These are phyloP conservation scores for Globisporangium abappressorium DNA, from an alignment of 352 stramenopile genomes.

Conservation along the genomic window DNA sequence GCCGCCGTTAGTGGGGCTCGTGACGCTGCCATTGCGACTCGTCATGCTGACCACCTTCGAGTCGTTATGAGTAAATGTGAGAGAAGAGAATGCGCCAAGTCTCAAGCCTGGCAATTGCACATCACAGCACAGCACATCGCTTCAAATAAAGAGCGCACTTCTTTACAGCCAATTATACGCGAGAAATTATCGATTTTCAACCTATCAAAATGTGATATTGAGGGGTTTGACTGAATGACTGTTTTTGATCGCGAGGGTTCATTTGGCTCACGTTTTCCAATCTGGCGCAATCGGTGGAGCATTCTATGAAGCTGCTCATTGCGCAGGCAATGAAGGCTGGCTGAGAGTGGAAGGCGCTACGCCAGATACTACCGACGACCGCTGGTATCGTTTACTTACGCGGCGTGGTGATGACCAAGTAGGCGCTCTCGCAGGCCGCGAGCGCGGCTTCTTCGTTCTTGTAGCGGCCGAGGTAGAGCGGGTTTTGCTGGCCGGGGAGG, in stretches of 20 bases:
- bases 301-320: too few species aligned
- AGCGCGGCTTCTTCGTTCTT: slow-evolving; percentile 58
- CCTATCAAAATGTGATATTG: background rate
- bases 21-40: background rate
- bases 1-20: background rate
- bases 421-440: slow-evolving; percentile 58
- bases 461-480: slow-evolving; percentile 66
- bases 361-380: too few species aligned
- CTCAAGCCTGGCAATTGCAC: background rate
- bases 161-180: background rate
- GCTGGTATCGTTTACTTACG: slow-evolving; percentile 31
- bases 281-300: background rate
- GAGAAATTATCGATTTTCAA: background rate
- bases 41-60: background rate
- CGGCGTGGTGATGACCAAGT: slow-evolving; percentile 49
- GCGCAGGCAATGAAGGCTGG: too few species aligned
- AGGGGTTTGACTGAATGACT: too few species aligned
- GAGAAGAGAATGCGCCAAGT: background rate
- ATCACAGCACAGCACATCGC: background rate
- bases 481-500: slow-evolving; percentile 51
- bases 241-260: too few species aligned
- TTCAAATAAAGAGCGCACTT: background rate
- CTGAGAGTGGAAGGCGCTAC: too few species aligned
- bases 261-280: background rate
- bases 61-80: too few species aligned